Percentiles rank a stretch among this genome's conserved stretches.
phyloP scores from a whole-genome alignment of 2,329 filamentous ascomycete species.

The Pestalotiopsis sp. region DNA sequence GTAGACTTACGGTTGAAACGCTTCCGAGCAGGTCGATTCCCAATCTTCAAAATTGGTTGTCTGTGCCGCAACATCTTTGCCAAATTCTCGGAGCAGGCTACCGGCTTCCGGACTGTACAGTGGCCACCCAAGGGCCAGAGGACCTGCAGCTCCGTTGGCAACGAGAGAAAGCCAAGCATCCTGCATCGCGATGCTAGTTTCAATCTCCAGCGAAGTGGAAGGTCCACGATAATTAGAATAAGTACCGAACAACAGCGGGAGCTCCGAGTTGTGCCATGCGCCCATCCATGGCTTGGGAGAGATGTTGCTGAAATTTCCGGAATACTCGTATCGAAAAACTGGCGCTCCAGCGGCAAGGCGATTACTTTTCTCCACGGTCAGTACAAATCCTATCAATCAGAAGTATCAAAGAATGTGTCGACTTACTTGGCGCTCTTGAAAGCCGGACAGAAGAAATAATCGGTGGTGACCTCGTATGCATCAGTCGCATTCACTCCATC shows the following conservation, averaged over 20 bases:
- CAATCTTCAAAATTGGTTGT: neutral
- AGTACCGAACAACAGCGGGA: constrained; percentile 16
- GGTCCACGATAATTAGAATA: constrained; percentile 13
- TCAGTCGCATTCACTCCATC: constrained; percentile 19
- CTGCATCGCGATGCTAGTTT: constrained; percentile 14
- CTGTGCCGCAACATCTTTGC: constrained; percentile 6
- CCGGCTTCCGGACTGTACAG: neutral
- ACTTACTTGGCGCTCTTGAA: constrained; percentile 18
- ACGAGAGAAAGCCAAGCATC: constrained; percentile 17
- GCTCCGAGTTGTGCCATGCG: constrained; percentile 17
- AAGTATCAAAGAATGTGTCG: neutral
- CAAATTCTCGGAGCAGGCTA: constrained; percentile 14
- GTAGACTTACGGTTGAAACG: constrained; percentile 2
- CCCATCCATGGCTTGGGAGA: constrained; percentile 15
- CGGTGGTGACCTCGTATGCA: constrained; percentile 14
- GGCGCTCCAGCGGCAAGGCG: constrained; percentile 23
- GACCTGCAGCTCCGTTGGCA: neutral
- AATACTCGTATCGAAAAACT: constrained; percentile 43
- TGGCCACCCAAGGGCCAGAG: constrained; percentile 14
- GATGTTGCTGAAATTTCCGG: constrained; percentile 30
- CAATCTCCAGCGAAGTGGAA: constrained; percentile 15
- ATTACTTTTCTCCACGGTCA: constrained; percentile 23
- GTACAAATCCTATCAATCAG: neutral
- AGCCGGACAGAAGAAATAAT: constrained; percentile 27
- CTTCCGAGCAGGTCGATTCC: constrained; percentile 12